A percentile compares a stretch with the other conserved stretches of the same genome.
These are phyloP conservation scores for Phlebopus sp. DNA, from an alignment of 1,284 basidiomycete species.

Conservation along the genomic window DNA sequence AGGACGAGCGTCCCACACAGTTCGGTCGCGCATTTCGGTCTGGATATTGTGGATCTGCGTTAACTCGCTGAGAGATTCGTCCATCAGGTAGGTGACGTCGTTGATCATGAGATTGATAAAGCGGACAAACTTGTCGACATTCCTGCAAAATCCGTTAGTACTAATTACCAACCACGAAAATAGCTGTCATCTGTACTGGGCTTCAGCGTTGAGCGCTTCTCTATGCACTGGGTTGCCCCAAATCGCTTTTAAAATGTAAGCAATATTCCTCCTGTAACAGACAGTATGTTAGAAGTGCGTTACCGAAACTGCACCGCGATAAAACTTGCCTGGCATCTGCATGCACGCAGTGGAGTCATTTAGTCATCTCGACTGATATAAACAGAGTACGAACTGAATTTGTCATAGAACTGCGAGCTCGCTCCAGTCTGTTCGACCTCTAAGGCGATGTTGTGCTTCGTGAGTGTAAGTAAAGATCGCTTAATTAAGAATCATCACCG, in stretches of 20 bases:
- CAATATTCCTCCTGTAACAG: constrained; percentile 71
- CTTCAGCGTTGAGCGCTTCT: constrained; percentile 76
- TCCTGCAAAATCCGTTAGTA: constrained; percentile 41
- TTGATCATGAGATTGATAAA: constrained; percentile 99
- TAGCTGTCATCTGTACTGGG: constrained; percentile 51
- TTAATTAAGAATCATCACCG: constrained; percentile 43
- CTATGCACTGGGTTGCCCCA: constrained; percentile 90
- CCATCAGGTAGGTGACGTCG: constrained; percentile 97
- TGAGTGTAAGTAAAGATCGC: background rate
- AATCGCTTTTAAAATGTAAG: constrained; percentile 80
- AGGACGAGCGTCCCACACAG: constrained; percentile 65
- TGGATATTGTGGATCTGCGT: constrained; percentile 87
- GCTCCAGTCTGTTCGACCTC: constrained; percentile 98
- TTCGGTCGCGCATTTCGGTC: constrained; percentile 76
- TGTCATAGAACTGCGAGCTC: constrained; percentile 98
- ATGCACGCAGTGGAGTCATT: constrained; percentile 8
- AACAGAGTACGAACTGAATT: constrained; percentile 73
- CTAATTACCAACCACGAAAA: background rate
- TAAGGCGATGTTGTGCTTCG: constrained; percentile 30
- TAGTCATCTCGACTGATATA: constrained; percentile 8
- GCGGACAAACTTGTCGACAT: constrained; percentile 88
- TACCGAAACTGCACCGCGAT: background rate
- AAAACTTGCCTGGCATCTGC: constrained; percentile 54
- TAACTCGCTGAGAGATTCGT: constrained; percentile 91
- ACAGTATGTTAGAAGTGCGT: constrained; percentile 13